Evolutionary conservation across 202 grass and related monocot genomes (phyloP), one percentile per base, ranked within the genome.

Genomic region (Carex arenaria): DNA sequence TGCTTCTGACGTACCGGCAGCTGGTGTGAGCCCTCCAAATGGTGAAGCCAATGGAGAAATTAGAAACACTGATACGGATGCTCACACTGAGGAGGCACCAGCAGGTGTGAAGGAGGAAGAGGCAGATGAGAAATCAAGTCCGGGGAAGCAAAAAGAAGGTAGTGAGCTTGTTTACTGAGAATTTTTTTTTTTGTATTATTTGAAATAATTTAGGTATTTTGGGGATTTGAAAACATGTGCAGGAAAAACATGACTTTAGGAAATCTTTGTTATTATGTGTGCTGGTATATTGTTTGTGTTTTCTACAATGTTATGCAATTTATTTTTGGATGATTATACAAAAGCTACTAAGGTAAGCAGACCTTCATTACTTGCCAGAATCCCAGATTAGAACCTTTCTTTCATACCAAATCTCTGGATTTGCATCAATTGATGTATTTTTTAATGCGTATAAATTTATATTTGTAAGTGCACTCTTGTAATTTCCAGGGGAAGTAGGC

Each of bases 401-500:
- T 76, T 15, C 5, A 9, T 20, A 31, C 4, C 12, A 53, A 74
- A 5, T 53, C 12, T 26, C 38, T 55, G 61, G 4, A 17, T 9
- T n/a, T 85, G 17, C 66, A 20, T 67, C 56, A 14, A 42, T 17
- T 67, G 64, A 15, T 11, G 42, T 76, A 15, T 15, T 78, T 55
- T 57, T 7, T 84, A 71, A 60, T 78, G 54, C 68, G 31, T 53
- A 72, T 63, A 34, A 69, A 32, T 20, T 64, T 61, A 31, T 78
- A 83, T 80, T 81, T 11, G 76, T 42, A 59, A 42, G 61, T 81
- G 23, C 0, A 8, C 63, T 85, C 30, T 80, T 76, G 18, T 93
- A 45, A 81, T 62, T 71, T 86, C 71, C 96, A 96, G 96, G 88
- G 55, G 96, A 99, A 64, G 83, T 92, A 82, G 89, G 94, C 85